phyloP scores from a whole-genome alignment of 78 protist genomes.

The Anaeramoeba flamelloides region DNA sequence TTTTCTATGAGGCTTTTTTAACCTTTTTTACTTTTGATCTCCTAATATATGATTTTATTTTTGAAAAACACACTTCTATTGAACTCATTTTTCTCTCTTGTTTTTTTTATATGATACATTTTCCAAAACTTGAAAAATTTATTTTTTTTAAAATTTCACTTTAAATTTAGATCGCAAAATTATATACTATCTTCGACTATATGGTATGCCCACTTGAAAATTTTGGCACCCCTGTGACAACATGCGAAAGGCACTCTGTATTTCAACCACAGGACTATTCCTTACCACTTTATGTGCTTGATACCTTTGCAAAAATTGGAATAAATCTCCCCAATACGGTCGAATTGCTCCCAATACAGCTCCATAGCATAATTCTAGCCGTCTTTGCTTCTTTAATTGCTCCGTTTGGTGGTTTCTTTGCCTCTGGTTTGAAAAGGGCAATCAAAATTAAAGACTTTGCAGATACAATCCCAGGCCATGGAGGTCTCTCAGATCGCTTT shows the following conservation, averaged over 20 bases:
- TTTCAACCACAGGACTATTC: too few relatives aligned
- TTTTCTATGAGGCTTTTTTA: too few relatives aligned
- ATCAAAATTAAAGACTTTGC: slow-evolving; percentile 79
- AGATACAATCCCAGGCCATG: slow-evolving; percentile 81
- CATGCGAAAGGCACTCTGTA: too few relatives aligned
- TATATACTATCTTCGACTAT: too few relatives aligned
- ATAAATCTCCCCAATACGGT: too few relatives aligned
- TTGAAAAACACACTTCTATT: slow-evolving; percentile 13
- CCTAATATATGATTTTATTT: slow-evolving; percentile 10
- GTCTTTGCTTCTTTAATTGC: slow-evolving; percentile 71
- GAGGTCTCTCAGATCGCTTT: slow-evolving; percentile 81
- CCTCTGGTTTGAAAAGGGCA: slow-evolving; percentile 79
- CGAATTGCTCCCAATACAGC: slow-evolving; percentile 49
- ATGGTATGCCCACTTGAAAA: too few relatives aligned
- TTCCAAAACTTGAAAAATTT: slow-evolving; percentile 2
- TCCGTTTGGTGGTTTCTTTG: slow-evolving; percentile 93
- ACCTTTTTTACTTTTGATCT: not conserved
- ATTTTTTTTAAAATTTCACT: slow-evolving; percentile 19
- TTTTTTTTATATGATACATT: slow-evolving; percentile 24
- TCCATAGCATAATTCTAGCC: slow-evolving; percentile 54
- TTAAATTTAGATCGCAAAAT: too few relatives aligned
- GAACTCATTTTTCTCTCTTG: slow-evolving; percentile 6
- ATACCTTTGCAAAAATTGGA: too few relatives aligned
- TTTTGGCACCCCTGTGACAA: too few relatives aligned
- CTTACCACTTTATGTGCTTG: too few relatives aligned